phyloP scores from a whole-genome alignment of 495 filamentous ascomycete genomes.

The Evernia prunastri region DNA sequence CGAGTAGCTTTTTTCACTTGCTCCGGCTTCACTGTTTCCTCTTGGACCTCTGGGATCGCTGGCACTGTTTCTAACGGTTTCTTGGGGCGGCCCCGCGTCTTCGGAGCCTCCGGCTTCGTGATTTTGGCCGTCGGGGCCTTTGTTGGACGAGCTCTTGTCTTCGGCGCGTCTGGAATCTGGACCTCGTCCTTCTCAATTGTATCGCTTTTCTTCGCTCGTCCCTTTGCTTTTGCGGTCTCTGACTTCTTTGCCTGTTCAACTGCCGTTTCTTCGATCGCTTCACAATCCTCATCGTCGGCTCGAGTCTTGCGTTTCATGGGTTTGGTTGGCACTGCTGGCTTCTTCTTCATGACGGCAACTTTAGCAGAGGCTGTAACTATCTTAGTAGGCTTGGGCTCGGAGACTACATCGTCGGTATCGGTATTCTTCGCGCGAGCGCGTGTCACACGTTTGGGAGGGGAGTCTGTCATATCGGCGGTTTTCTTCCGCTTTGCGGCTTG shows the following conservation, averaged over 20 bases:
- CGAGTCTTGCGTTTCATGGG: constrained; percentile 20
- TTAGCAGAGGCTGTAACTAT: constrained; percentile 23
- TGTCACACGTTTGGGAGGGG: constrained; percentile 54
- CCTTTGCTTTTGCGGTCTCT: constrained; percentile 4
- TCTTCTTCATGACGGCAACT: constrained; percentile 20
- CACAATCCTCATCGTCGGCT: constrained; percentile 12
- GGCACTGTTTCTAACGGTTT: constrained; percentile 6
- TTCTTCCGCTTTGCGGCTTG: constrained; percentile 25
- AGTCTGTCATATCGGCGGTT: constrained; percentile 36
- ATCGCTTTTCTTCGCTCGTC: neutral
- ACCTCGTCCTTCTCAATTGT: constrained; percentile 13
- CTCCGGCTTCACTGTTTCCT: neutral
- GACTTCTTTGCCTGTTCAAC: constrained; percentile 2
- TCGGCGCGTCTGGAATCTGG: constrained; percentile 11
- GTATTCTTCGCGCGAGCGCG: constrained; percentile 44
- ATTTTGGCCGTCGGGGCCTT: neutral
- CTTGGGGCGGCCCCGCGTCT: constrained; percentile 19
- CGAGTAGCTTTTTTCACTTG: constrained; percentile 23
- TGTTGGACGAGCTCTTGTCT: constrained; percentile 25
- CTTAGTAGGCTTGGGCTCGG: constrained; percentile 17
- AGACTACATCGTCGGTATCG: constrained; percentile 11
- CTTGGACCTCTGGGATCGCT: neutral
- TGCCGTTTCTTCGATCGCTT: neutral
- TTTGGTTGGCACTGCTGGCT: constrained; percentile 8
- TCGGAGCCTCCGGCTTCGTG: constrained; percentile 12